These are phyloP conservation scores for Rhazya stricta DNA, from an alignment of 257 asterid genomes.

Conservation along the genomic window DNA sequence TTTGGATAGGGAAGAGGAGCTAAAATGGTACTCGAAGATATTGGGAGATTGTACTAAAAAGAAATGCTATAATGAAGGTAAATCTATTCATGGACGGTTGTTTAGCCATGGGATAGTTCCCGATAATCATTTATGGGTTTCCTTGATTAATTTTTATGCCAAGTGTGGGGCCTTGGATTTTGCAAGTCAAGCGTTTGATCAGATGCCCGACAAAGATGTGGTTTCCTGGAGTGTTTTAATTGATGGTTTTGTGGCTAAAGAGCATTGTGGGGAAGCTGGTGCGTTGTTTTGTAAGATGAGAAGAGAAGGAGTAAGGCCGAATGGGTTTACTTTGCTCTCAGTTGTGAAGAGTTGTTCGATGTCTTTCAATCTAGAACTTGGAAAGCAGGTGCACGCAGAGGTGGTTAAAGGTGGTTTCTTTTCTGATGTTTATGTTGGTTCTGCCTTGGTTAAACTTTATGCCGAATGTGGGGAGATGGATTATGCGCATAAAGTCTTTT, in stretches of 20 bases:
- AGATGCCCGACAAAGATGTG: conserved; percentile 56
- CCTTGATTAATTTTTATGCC: conserved; percentile 65
- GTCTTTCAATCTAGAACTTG: conserved; percentile 55
- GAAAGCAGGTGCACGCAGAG: conserved; percentile 66
- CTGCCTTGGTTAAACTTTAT: conserved; percentile 66
- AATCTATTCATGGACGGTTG: conserved; percentile 53
- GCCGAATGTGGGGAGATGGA: conserved; percentile 64
- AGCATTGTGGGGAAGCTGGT: conserved; percentile 45
- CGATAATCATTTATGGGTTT: conserved; percentile 63
- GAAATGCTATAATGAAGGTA: conserved; percentile 48
- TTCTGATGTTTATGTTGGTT: conserved; percentile 65
- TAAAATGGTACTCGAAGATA: conserved; percentile 54
- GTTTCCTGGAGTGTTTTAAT: conserved; percentile 78
- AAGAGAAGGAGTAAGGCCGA: conserved; percentile 57
- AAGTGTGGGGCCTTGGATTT: conserved; percentile 51
- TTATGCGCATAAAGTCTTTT: conserved; percentile 52
- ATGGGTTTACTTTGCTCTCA: conserved; percentile 73
- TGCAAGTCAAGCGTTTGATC: conserved; percentile 41
- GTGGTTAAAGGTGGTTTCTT: conserved; percentile 58
- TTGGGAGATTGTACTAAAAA: conserved; percentile 45
- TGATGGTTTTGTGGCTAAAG: conserved; percentile 75
- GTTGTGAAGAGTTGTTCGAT: conserved; percentile 64
- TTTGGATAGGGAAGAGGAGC: conserved; percentile 18
- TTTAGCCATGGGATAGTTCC: conserved; percentile 46
- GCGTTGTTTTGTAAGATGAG: conserved; percentile 60